A percentile compares a stretch with the other conserved stretches of the same genome.
phyloP scores from a whole-genome alignment of 2,329 filamentous ascomycete species.

The Epicoccum sorghinum region DNA sequence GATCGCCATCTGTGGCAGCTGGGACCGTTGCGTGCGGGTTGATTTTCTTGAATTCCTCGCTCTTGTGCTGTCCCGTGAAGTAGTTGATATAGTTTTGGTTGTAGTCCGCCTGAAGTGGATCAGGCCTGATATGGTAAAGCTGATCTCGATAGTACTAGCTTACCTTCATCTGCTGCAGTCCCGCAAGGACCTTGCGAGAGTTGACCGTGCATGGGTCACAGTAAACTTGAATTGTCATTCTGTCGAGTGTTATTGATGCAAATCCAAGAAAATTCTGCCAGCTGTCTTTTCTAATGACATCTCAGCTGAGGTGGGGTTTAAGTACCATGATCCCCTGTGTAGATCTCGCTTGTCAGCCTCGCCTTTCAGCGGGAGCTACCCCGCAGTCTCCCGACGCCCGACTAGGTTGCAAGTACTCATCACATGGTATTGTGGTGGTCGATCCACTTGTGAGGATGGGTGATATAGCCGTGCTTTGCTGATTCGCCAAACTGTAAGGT shows the following conservation, averaged over 20 bases:
- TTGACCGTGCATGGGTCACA: constrained; percentile 52
- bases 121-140: not conserved
- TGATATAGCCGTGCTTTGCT: not conserved
- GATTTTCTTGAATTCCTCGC: constrained; percentile 43
- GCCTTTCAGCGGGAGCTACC: constrained; percentile 6
- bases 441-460: not conserved
- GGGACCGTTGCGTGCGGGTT: constrained; percentile 50
- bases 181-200: constrained; percentile 51
- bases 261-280: not conserved
- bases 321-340: not conserved
- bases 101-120: constrained; percentile 31
- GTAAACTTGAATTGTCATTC: constrained; percentile 24
- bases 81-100: constrained; percentile 48
- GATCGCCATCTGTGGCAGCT: constrained; percentile 47
- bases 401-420: not conserved
- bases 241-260: not conserved
- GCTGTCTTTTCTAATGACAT: not conserved
- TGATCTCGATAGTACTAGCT: not conserved
- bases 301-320: constrained; percentile 14
- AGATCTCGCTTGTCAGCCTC: constrained; percentile 1
- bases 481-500: not conserved
- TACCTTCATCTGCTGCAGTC: constrained; percentile 44
- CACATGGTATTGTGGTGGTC: not conserved
- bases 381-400: constrained; percentile 1
- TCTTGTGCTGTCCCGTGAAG: constrained; percentile 51